Evolutionary conservation across 78 protist species (phyloP).

Genomic region (Anaeramoeba ignava): DNA sequence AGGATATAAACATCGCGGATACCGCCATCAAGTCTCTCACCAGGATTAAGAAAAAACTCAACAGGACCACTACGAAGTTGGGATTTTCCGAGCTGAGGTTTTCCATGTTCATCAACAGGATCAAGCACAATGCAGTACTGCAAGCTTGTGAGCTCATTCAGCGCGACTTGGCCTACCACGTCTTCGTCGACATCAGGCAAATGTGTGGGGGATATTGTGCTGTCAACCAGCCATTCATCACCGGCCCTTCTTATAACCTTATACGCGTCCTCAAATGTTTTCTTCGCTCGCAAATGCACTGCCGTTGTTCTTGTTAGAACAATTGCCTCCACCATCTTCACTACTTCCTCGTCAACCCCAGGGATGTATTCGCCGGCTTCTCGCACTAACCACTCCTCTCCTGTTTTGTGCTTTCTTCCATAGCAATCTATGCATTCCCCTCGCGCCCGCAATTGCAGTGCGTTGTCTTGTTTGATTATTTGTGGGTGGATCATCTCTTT

Average conservation of each 20-base stretch:
- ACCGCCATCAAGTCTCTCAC: constrained; percentile 54
- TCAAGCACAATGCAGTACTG: constrained; percentile 64
- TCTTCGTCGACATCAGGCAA: constrained; percentile 60
- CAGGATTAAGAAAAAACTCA: constrained; percentile 64
- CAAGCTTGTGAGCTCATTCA: constrained; percentile 51
- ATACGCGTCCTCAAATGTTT: constrained; percentile 47
- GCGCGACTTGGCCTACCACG: constrained; percentile 30
- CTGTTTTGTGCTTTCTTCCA: constrained; percentile 28
- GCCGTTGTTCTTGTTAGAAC: constrained; percentile 59
- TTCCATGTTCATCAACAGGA: constrained; percentile 38
- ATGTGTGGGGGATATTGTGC: constrained; percentile 43
- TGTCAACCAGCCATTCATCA: constrained; percentile 68
- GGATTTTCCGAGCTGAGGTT: constrained; percentile 36
- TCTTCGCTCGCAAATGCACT: constrained; percentile 47
- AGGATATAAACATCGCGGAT: constrained; percentile 45
- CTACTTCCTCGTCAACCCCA: constrained; percentile 54
- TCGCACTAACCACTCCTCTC: constrained; percentile 72
- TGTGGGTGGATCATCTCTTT: constrained; percentile 33
- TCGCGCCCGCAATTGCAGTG: constrained; percentile 63
- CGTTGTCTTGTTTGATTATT: constrained; percentile 47
- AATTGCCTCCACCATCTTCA: constrained; percentile 30
- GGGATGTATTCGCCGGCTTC: constrained; percentile 40
- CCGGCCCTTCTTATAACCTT: constrained; percentile 51
- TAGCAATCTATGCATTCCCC: constrained; percentile 17
- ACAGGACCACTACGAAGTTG: constrained; percentile 45